Percentiles rank a stretch among this genome's conserved stretches.
These are phyloP conservation scores for Claviceps sp. DNA, from an alignment of 2,329 filamentous ascomycete species.

Conservation along the genomic window DNA sequence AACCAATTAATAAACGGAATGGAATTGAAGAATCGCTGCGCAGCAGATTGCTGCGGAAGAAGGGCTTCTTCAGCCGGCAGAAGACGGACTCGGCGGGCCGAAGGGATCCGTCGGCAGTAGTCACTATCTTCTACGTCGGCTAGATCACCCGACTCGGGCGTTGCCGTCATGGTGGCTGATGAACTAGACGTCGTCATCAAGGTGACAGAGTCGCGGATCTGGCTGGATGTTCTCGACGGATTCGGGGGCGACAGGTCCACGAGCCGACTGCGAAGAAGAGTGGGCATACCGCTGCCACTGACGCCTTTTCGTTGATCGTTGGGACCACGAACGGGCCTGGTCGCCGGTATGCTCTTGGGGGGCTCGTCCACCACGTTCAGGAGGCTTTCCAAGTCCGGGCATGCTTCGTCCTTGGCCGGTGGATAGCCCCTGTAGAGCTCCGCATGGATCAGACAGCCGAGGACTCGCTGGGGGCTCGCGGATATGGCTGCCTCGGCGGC, in stretches of 20 bases:
- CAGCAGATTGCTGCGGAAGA: slow-evolving; percentile 51
- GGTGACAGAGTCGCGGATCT: slow-evolving; percentile 44
- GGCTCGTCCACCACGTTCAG: slow-evolving; percentile 18
- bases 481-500: slow-evolving; percentile 57
- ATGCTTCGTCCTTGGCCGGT: slow-evolving; percentile 48
- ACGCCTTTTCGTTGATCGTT: slow-evolving; percentile 12
- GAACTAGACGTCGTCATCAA: slow-evolving; percentile 29
- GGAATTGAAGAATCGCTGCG: slow-evolving; percentile 48
- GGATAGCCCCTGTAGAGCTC: slow-evolving; percentile 55
- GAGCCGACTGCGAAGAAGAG: slow-evolving; percentile 23
- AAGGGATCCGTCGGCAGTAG: slow-evolving; percentile 51
- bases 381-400: slow-evolving; percentile 37
- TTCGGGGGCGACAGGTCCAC: slow-evolving; percentile 28
- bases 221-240: slow-evolving; percentile 34
- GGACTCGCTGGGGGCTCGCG: slow-evolving; percentile 57
- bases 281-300: slow-evolving; percentile 18
- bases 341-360: slow-evolving; percentile 23
- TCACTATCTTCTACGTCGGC: slow-evolving; percentile 22
- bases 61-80: slow-evolving; percentile 58
- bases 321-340: slow-evolving; percentile 10
- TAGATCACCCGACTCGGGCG: slow-evolving; percentile 16
- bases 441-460: slow-evolving; percentile 57
- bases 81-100: slow-evolving; percentile 49
- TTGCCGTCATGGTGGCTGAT: slow-evolving; percentile 30
- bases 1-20: slow-evolving; percentile 63